Evolutionary conservation across 2,329 filamentous ascomycete species (phyloP), one percentile per base, ranked within the genome.

Genomic region (Dendrostoma leiphaemia): DNA sequence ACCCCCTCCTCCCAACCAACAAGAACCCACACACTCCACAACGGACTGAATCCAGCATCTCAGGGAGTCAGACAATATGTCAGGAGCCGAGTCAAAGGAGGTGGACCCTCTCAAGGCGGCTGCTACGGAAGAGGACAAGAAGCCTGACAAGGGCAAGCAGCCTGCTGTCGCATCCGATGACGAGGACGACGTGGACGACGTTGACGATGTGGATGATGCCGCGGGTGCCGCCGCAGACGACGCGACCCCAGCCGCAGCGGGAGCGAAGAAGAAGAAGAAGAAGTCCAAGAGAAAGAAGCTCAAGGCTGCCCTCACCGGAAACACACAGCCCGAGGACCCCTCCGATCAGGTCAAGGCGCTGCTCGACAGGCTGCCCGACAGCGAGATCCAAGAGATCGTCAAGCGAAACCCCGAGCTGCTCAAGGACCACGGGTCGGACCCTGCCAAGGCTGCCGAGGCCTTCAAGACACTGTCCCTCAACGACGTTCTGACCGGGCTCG

Each of bases 401-500:
- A 78, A 81, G 51, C 83, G 91, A 63, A 85, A 92, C 67, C 87
- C 86, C n/a, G 84, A 83, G 3, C 77, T 92, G 62, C 82, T 86
- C 58, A 80, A 83, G 61, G 84, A 89, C 43, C 48, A 67, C 67
- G 37, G 67, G 64, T 24, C 62, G 8, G 57, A 57, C 13, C 54
- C 71, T n/a, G 69, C 73, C 17, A 71, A 76, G 51, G 72, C 80
- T 26, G 73, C 79, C 56, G 76, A 80, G 29, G 72, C 78, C 45
- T 74, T 88, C 59, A 82, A 82, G 71, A 81, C 81, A 62, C 76
- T 90, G 67, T 86, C 79, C 60, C 74, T 90, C 52, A 81, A 85
- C 66, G 86, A 90, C 59, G 83, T 90, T 66, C 83, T 90, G 80
- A 89, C 88, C 1, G 87, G 88, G 0, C 71, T 90, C 64, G 88